Conservation (phyloP, 1,284 basidiomycete genomes). For the Pyrrhoderma noxium region DNA sequence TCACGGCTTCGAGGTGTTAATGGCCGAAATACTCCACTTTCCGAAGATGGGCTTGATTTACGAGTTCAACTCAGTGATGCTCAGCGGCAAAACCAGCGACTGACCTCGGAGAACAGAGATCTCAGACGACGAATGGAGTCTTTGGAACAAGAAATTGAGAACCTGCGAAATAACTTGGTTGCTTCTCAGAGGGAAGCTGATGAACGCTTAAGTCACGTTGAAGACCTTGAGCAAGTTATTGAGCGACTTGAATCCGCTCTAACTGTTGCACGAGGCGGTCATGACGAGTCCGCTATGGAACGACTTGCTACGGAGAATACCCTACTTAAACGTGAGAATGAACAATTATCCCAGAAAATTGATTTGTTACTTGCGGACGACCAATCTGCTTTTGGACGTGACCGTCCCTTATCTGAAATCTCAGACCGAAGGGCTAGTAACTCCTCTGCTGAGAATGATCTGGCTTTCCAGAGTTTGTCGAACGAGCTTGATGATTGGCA, state of each 20-base stretch:
- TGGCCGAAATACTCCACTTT: constrained; percentile 73
- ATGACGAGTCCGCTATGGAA: constrained; percentile 64
- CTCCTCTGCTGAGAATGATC: constrained; percentile 74
- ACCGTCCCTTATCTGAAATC: constrained; percentile 55
- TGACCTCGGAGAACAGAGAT: constrained; percentile 68
- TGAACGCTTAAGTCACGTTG: constrained; percentile 65
- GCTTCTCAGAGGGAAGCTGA: constrained; percentile 69
- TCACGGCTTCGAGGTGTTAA: constrained; percentile 57
- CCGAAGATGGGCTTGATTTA: constrained; percentile 62
- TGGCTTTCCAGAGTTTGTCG: constrained; percentile 66
- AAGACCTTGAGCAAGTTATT: constrained; percentile 75
- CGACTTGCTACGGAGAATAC: constrained; percentile 73
- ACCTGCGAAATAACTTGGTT: constrained; percentile 66
- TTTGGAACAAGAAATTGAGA: constrained; percentile 67
- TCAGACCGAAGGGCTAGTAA: constrained; percentile 61
- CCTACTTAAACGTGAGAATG: constrained; percentile 73
- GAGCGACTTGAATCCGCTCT: constrained; percentile 73
- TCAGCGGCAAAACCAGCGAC: constrained; percentile 64
- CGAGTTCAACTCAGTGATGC: constrained; percentile 63
- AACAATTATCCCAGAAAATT: constrained; percentile 80
- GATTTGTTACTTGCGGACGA: constrained; percentile 79
- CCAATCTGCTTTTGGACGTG: constrained; percentile 56
- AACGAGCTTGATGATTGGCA: constrained; percentile 80
- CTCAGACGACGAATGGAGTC: constrained; percentile 67
- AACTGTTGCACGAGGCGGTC: constrained; percentile 65